Evolutionary conservation across 306 rosid genomes (phyloP), one percentile per base, ranked within the genome.

Genomic region (Ceratonia siliqua): DNA sequence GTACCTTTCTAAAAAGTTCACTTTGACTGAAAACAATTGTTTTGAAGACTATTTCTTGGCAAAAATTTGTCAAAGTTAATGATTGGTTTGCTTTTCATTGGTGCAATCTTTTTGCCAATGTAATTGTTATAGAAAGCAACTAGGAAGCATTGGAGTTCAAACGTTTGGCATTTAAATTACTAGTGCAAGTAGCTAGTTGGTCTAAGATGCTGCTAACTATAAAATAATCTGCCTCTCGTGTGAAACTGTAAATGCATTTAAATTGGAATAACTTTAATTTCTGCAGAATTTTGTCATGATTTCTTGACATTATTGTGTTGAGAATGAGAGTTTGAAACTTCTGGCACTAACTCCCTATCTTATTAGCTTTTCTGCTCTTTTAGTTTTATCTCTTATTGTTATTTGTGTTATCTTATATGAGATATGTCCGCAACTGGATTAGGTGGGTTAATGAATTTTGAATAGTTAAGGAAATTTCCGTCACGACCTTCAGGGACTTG

Each of bases 51-150:
- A 55, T 72, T 48, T 77, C 33, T 57, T 14, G 42, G 20, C 9
- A n/a, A 45, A 66, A n/a, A 54, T 12, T 30, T 56, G 41, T 54
- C 63, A 25, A 30, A n/a, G n/a, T 30, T 8, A 36, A 21, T 56
- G n/a, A 28, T 36, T 54, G 39, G 32, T 70, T 81, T 71, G n/a
- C 57, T 70, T 75, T 61, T 68, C 25, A 12, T 71, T 39, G 24
- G 74, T 66, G 43, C 54, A 35, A 4, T 67, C 3, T 22, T 20
- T 61, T 62, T 18, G 21, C 66, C 14, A 59, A 59, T n/a, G 38
- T 33, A 35, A 3, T 61, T 61, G 27, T 8, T 61, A 17, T 35
- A 3, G 14, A 17, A 17, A 33, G 20, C 15, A 33, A 61, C 45
- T 61, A 35, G 2, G 18, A 33, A 39, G 67, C 67, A 61, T 61